phyloP scores from a whole-genome alignment of 805 yeast genomes.

The Pichia californica region DNA sequence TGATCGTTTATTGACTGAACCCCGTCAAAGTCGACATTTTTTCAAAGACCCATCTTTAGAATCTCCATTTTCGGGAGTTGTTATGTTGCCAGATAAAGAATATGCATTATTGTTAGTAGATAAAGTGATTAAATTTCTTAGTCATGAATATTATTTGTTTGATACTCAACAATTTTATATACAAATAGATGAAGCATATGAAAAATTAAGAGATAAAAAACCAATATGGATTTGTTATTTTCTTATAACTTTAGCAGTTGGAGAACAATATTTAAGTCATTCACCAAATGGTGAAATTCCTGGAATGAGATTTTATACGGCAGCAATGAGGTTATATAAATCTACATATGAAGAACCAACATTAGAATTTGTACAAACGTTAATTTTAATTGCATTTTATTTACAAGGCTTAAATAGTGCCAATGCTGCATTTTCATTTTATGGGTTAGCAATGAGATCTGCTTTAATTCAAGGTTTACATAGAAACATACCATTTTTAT shows the following conservation, averaged over 20 bases:
- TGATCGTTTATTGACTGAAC: neutral
- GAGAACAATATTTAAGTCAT: constrained; percentile 15
- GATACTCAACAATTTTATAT: constrained; percentile 12
- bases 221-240: constrained; percentile 16
- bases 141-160: constrained; percentile 14
- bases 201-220: constrained; percentile 12
- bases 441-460: constrained; percentile 28
- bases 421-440: constrained; percentile 26
- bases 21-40: constrained; percentile 10
- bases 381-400: constrained; percentile 27
- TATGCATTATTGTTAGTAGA: constrained; percentile 14
- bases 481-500: constrained; percentile 13
- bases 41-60: constrained; percentile 11
- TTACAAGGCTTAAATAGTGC: constrained; percentile 31
- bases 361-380: constrained; percentile 23
- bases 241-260: constrained; percentile 16
- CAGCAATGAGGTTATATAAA: constrained; percentile 20
- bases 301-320: constrained; percentile 26
- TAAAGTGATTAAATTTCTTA: constrained; percentile 11
- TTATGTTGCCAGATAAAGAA: constrained; percentile 18
- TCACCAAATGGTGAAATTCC: constrained; percentile 15
- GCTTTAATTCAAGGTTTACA: constrained; percentile 28
- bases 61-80: constrained; percentile 13
- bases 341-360: constrained; percentile 25
- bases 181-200: constrained; percentile 17